A percentile compares a stretch with the other conserved stretches of the same genome.
Evolutionary conservation across 192 early-diverging fungal species (phyloP).

Genomic region (Obelidium mucronatum): DNA sequence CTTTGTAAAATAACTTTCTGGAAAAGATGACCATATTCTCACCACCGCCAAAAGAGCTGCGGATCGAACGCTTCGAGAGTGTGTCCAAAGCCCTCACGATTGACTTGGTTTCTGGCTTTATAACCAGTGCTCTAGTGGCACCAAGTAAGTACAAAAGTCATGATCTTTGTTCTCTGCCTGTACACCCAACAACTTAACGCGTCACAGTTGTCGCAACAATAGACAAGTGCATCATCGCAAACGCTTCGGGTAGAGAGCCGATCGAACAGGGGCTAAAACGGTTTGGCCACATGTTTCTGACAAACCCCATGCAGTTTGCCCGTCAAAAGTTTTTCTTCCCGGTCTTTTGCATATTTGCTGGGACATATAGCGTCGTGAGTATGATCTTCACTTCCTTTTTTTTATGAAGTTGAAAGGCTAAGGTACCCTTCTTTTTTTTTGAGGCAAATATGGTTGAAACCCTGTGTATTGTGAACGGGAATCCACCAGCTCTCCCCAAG

Average conservation of each 20-base stretch:
- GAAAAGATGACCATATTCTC: background rate
- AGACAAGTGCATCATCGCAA: slow-evolving; percentile 55
- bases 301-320: slow-evolving; percentile 36
- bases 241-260: slow-evolving; percentile 43
- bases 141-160: slow-evolving; percentile 14
- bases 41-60: background rate
- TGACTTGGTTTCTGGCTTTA: slow-evolving; percentile 5
- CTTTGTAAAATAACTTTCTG: too few species aligned
- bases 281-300: slow-evolving; percentile 35
- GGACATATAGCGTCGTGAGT: slow-evolving; percentile 34
- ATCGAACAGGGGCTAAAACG: slow-evolving; percentile 28
- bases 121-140: slow-evolving; percentile 6
- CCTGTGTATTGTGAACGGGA: slow-evolving; percentile 34
- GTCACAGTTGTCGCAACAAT: slow-evolving; percentile 53
- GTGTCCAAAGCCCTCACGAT: background rate
- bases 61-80: background rate
- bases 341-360: slow-evolving; percentile 49
- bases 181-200: background rate
- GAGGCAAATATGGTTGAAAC: slow-evolving; percentile 49
- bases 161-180: background rate
- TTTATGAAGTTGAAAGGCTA: background rate
- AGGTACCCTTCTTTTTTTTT: slow-evolving; percentile 6
- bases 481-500: slow-evolving; percentile 40
- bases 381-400: background rate
- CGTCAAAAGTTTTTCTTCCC: slow-evolving; percentile 39